These are phyloP conservation scores for Protomyces macrosporus DNA, from an alignment of 1,139 yeast genomes.

Conservation along the genomic window DNA sequence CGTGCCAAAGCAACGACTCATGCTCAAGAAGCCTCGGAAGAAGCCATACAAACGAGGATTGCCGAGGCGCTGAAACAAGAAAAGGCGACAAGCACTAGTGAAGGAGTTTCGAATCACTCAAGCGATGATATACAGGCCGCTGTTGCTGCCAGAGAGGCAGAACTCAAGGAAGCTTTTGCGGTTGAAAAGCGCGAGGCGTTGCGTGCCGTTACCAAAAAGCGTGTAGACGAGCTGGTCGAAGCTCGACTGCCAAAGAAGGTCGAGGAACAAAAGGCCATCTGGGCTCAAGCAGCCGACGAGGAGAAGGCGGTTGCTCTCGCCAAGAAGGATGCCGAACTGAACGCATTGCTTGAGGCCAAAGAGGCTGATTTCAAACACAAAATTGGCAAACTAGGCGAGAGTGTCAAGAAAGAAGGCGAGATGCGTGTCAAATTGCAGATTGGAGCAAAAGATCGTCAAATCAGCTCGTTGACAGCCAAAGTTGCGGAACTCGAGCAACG, in stretches of 20 bases:
- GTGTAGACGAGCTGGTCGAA: conserved; percentile 15
- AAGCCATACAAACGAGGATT: conserved; percentile 29
- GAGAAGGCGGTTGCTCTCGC: conserved; percentile 31
- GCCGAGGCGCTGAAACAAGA: conserved; percentile 33
- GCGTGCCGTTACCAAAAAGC: conserved; percentile 27
- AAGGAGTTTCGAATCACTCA: conserved; percentile 30
- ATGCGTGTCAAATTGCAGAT: conserved; percentile 32
- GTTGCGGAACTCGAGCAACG: conserved; percentile 26
- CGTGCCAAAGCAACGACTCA: conserved; percentile 16
- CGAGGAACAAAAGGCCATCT: conserved; percentile 33
- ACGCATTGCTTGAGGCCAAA: conserved; percentile 31
- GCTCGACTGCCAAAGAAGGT: conserved; percentile 24
- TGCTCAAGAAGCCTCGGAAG: conserved; percentile 2
- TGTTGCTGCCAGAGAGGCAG: conserved; percentile 31
- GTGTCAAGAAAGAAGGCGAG: conserved; percentile 37
- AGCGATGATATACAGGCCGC: conserved; percentile 25
- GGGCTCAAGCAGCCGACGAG: conserved; percentile 27
- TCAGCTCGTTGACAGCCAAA: conserved; percentile 35
- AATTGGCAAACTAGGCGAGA: conserved; percentile 40
- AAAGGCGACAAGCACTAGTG: conserved; percentile 32
- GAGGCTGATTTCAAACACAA: conserved; percentile 43
- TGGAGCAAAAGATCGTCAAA: conserved; percentile 34
- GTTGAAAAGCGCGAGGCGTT: conserved; percentile 30
- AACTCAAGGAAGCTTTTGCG: conserved; percentile 31
- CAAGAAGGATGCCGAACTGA: conserved; percentile 37